Conservation (phyloP, 768 basidiomycete species). For the Tephrocybe sp. region DNA sequence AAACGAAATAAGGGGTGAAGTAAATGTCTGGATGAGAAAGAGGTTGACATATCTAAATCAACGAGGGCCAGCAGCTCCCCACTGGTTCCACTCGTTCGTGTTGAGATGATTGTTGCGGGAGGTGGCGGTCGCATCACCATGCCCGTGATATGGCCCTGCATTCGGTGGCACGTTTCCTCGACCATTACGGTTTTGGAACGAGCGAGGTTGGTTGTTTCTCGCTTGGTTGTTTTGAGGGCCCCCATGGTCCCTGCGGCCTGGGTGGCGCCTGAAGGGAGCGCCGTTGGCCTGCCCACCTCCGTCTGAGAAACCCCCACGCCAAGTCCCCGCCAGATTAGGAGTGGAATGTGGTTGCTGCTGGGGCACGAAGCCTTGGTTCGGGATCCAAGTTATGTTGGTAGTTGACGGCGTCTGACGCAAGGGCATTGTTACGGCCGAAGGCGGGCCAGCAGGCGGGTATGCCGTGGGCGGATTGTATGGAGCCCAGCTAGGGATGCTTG, state of each 20-base stretch:
- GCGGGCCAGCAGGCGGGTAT: constrained; percentile 27
- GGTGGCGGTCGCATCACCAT: constrained; percentile 19
- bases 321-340: constrained; percentile 10
- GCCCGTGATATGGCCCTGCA: constrained; percentile 18
- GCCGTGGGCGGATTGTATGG: constrained; percentile 27
- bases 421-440: constrained; percentile 22
- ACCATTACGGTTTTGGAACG: constrained; percentile 24
- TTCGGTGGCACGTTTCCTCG: constrained; percentile 24
- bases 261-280: constrained; percentile 22
- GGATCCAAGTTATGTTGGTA: constrained; percentile 23
- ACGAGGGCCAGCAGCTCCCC: constrained; percentile 24
- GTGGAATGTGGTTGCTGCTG: constrained; percentile 13
- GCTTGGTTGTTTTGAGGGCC: constrained; percentile 19
- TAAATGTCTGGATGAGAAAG: constrained; percentile 8
- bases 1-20: constrained; percentile 6
- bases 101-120: constrained; percentile 18
- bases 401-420: constrained; percentile 20
- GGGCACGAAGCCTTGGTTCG: constrained; percentile 20
- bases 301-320: constrained; percentile 22
- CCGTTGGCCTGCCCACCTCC: constrained; percentile 12
- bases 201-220: constrained; percentile 22
- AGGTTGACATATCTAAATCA: constrained; percentile 13
- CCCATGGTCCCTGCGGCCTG: constrained; percentile 26
- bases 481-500: constrained; percentile 31
- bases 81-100: constrained; percentile 32